Evolutionary conservation across 2,329 filamentous ascomycete species (phyloP).

Genomic region (Verticillium zaregamsianum): DNA sequence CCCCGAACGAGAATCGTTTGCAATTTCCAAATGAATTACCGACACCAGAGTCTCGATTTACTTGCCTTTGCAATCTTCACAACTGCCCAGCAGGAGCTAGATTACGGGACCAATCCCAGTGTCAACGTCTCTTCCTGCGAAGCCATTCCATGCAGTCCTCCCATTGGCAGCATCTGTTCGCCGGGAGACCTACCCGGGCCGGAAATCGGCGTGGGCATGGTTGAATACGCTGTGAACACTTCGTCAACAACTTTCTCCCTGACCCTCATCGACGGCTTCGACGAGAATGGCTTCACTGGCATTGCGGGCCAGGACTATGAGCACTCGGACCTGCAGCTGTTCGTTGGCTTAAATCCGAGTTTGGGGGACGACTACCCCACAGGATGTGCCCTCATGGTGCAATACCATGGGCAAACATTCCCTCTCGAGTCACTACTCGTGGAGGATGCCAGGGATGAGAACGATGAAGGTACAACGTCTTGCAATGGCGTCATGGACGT

Average conservation of each 20-base stretch:
- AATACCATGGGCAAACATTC: slow-evolving; percentile 6
- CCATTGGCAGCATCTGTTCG: slow-evolving; percentile 2
- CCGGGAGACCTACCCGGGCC: neutral
- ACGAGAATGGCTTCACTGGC: slow-evolving; percentile 14
- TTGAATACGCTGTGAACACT: neutral
- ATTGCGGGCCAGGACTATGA: neutral
- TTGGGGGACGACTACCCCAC: neutral
- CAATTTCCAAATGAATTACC: too few relatives aligned
- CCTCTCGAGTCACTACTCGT: neutral
- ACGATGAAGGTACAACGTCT: slow-evolving; percentile 1
- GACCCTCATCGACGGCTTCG: slow-evolving; percentile 17
- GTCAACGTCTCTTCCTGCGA: slow-evolving; percentile 2
- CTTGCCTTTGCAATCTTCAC: neutral
- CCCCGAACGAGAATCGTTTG: too few relatives aligned
- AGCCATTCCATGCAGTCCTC: neutral
- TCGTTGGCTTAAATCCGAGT: slow-evolving; percentile 1
- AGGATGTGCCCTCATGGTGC: slow-evolving; percentile 7
- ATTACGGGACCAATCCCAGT: neutral
- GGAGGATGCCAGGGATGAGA: neutral
- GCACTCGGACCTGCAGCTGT: slow-evolving; percentile 6
- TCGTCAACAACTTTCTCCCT: neutral
- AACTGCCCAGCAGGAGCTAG: neutral
- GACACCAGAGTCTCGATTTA: too few relatives aligned
- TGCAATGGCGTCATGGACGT: slow-evolving; percentile 2
- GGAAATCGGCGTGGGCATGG: neutral